Base-by-base conservation (phyloP, 345 rosid genomes). In the Dipteronia sinensis region DNA sequence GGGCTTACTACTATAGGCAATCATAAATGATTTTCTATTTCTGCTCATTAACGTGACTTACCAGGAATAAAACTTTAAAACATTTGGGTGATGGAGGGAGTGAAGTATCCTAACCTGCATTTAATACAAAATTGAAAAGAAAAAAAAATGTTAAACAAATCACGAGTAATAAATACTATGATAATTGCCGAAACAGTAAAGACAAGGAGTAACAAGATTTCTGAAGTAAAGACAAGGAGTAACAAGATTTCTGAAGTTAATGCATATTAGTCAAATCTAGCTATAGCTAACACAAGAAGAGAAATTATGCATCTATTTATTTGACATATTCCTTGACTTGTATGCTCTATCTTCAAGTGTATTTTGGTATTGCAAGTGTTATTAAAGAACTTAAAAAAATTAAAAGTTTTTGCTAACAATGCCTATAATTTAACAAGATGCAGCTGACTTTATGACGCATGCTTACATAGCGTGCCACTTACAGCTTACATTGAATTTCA, bases 21-120 rank as follows among this genome's bases (percentile, higher is more conserved):
- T 15, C 10, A 59, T 56, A 1, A 9, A 44, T 65, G 44, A 10
- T 63, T 34, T 15, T 47, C 1, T 17, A 64, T 9, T 71, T 31
- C 63, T 10, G 40, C 19, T 9, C 23, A 16, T 75, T 10, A 77
- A 40, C 55, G 59, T 38, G 1, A 56, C 85, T 79, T 91, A 92
- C 99, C 99, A 96, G 9, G 97, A 89, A 81, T 89, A 81, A 78
- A 96, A 96, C 80, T 89, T 92, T 44, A 96, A 87, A 61, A 96
- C 90, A 73, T 96, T 94, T 31, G 89, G 87, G 80, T 96, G 90
- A 82, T 94, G 88, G 6, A 94, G 88, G 70, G 97, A 86, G 78
- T 96, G 98, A 74, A 96, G 98, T 74, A 90, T 89, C 85, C 95
- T 85, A 63, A 96, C 99, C 99, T 96, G 94, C 83, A 83, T 81